Conservation (phyloP, 805 yeast species). For the Candida boidinii region DNA sequence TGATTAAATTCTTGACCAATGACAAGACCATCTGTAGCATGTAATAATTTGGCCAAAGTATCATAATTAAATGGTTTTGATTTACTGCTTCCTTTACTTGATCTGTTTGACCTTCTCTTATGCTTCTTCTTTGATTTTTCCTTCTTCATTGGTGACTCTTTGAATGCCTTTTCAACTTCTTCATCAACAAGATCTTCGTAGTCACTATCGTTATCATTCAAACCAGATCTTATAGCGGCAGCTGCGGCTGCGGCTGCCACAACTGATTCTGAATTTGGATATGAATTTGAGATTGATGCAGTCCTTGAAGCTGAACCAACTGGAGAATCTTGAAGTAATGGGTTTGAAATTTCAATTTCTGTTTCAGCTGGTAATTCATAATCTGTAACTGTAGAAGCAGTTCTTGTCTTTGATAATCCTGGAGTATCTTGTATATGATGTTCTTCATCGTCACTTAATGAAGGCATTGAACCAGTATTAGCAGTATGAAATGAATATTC, state of each 20-base stretch:
- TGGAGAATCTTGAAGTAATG: not conserved
- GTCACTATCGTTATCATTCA: conserved; percentile 5
- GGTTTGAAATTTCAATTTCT: too few relatives aligned
- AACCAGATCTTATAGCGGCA: conserved; percentile 1
- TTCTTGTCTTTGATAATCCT: too few relatives aligned
- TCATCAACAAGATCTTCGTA: conserved; percentile 8
- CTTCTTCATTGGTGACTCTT: not conserved
- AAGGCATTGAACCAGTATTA: too few relatives aligned
- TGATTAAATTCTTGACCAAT: conserved; percentile 67
- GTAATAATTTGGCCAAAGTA: conserved; percentile 42
- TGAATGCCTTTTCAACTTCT: not conserved
- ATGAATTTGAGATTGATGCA: too few relatives aligned
- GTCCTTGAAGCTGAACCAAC: too few relatives aligned
- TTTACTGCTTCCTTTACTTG: conserved; percentile 12
- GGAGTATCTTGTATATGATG: too few relatives aligned
- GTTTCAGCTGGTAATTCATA: too few relatives aligned
- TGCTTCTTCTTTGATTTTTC: not conserved
- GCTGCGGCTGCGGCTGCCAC: not conserved
- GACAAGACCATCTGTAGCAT: conserved; percentile 52
- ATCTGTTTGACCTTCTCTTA: conserved; percentile 3
- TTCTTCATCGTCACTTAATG: too few relatives aligned
- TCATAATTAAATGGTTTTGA: conserved; percentile 27
- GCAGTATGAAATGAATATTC: too few relatives aligned
- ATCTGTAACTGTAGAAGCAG: too few relatives aligned
- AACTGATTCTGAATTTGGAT: not conserved